These are phyloP conservation scores for Rubroshorea leprosula DNA, from an alignment of 345 rosid genomes.

Conservation along the genomic window DNA sequence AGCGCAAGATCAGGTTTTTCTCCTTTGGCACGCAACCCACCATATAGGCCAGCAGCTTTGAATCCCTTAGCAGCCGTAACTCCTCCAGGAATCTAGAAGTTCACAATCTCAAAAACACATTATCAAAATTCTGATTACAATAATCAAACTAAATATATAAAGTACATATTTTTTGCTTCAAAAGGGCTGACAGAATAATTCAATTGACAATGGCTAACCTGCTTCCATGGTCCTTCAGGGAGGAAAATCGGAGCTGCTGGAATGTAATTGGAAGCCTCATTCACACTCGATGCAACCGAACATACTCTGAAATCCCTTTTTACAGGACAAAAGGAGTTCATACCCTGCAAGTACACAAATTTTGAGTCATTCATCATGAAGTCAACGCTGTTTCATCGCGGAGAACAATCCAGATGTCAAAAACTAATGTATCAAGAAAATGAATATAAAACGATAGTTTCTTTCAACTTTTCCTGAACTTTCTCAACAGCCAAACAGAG, in stretches of 20 bases:
- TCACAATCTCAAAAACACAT: background rate
- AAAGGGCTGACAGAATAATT: background rate
- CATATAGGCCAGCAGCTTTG: slow-evolving; percentile 77
- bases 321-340: slow-evolving; percentile 23
- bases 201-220: slow-evolving; percentile 29
- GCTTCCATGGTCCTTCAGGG: slow-evolving; percentile 82
- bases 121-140: background rate
- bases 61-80: slow-evolving; percentile 94
- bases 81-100: slow-evolving; percentile 69
- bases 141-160: background rate
- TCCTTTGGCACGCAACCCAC: slow-evolving; percentile 79
- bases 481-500: background rate
- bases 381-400: background rate
- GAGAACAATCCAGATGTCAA: background rate
- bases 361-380: background rate
- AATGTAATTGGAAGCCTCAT: slow-evolving; percentile 46
- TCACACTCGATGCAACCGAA: slow-evolving; percentile 27
- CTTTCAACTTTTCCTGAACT: background rate
- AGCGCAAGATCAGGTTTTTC: slow-evolving; percentile 90
- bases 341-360: slow-evolving; percentile 19
- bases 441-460: background rate
- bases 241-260: slow-evolving; percentile 84
- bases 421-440: background rate
- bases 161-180: too few species aligned
- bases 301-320: slow-evolving; percentile 33